A percentile compares a stretch with the other conserved stretches of the same genome.
Evolutionary conservation across 768 basidiomycete species (phyloP).

Genomic region (Boletus rubropictus): DNA sequence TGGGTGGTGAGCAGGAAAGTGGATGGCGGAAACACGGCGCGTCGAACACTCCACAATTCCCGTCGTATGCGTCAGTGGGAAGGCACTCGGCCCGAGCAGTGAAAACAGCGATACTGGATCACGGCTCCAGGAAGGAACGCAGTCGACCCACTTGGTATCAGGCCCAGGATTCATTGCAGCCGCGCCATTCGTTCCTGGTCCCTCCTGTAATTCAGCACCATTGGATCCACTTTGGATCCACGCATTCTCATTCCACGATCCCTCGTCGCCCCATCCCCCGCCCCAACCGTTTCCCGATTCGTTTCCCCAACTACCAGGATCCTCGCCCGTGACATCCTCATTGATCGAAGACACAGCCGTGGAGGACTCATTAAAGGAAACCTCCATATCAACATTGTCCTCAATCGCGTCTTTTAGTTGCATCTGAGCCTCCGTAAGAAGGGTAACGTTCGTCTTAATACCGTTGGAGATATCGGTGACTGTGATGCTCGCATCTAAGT

Average conservation of each 20-base stretch:
- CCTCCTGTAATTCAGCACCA: conserved; percentile 5
- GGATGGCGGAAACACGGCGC: conserved; percentile 47
- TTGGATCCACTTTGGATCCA: conserved; percentile 12
- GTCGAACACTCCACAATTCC: conserved; percentile 64
- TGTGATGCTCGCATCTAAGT: conserved; percentile 12
- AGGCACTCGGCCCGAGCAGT: conserved; percentile 48
- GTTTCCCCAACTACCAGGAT: conserved; percentile 2
- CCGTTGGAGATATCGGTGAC: conserved; percentile 18
- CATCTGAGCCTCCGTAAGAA: conserved; percentile 22
- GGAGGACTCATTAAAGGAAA: conserved; percentile 6
- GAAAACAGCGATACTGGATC: conserved; percentile 28
- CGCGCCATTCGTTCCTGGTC: conserved; percentile 5
- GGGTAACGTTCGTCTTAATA: conserved; percentile 8
- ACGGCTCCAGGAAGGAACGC: conserved; percentile 22
- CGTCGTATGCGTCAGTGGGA: conserved; percentile 58
- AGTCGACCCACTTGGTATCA: conserved; percentile 12
- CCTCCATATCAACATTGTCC: conserved; percentile 21
- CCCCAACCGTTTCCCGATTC: conserved; percentile 8
- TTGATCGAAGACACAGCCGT: neutral
- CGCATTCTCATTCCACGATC: neutral
- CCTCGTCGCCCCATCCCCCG: conserved; percentile 12
- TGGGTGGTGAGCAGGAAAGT: conserved; percentile 32
- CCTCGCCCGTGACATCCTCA: neutral
- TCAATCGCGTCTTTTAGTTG: conserved; percentile 27
- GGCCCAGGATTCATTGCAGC: neutral